Conservation (phyloP, 2,329 filamentous ascomycete species). For the Achaetomium macrosporum region DNA sequence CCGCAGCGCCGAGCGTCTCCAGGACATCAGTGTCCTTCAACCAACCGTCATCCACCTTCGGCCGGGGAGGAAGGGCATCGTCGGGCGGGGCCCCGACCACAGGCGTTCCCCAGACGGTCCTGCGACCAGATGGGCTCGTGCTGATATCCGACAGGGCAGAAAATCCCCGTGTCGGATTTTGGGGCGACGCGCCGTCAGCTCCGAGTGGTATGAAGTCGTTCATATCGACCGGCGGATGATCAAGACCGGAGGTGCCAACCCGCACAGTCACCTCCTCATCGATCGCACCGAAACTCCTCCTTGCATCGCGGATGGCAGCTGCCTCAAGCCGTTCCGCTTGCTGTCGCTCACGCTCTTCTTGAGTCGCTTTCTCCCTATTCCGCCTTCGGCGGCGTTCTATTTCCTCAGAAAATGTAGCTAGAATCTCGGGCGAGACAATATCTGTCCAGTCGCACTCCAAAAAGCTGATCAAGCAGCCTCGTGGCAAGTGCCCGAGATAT, state of each 20-base stretch:
- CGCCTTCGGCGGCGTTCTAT: constrained; percentile 69
- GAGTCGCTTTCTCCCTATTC: constrained; percentile 74
- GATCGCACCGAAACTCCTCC: constrained; percentile 34
- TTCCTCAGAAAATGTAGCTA: constrained; percentile 71
- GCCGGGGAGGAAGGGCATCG: constrained; percentile 35
- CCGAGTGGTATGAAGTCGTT: constrained; percentile 63
- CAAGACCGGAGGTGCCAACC: constrained; percentile 18
- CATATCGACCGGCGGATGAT: constrained; percentile 40
- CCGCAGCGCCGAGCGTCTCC: constrained; percentile 57
- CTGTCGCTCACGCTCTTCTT: constrained; percentile 79
- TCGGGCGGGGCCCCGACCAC: constrained; percentile 57
- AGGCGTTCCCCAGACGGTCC: constrained; percentile 90
- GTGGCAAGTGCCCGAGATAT: constrained; percentile 79
- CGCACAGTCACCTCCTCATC: constrained; percentile 35
- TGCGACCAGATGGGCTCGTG: constrained; percentile 68
- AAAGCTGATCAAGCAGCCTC: constrained; percentile 87
- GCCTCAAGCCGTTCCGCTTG: constrained; percentile 77
- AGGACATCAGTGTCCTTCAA: constrained; percentile 76
- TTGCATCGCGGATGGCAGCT: constrained; percentile 51
- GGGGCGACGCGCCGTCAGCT: constrained; percentile 46
- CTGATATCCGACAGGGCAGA: constrained; percentile 69
- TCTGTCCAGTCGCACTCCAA: constrained; percentile 95
- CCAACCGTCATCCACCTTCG: constrained; percentile 55
- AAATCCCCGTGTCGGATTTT: constrained; percentile 56
- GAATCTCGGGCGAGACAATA: constrained; percentile 66